A percentile compares a stretch with the other conserved stretches of the same genome.
Conservation (phyloP, 106 monocot species). For the Dioscorea dumetorum region DNA sequence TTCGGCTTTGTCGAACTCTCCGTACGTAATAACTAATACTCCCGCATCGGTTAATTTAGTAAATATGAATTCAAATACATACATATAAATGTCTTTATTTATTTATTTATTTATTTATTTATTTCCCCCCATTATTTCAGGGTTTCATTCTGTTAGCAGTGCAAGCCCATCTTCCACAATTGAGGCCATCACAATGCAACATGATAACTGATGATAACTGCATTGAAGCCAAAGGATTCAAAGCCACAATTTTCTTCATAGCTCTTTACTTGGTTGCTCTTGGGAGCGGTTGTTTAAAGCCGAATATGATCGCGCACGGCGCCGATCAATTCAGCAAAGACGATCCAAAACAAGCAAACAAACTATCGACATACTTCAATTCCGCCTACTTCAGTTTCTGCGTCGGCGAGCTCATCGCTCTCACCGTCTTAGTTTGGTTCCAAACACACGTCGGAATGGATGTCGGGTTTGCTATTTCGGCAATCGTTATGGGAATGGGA, state of each 20-base stretch:
- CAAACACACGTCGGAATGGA: conserved; percentile 70
- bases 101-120: neutral
- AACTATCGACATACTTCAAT: conserved; percentile 85
- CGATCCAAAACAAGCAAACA: conserved; percentile 43
- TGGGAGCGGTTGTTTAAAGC: conserved; percentile 77
- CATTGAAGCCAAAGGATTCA: conserved; percentile 48
- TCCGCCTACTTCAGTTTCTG: conserved; percentile 83
- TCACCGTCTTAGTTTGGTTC: conserved; percentile 67
- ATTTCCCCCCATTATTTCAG: conserved; percentile 17
- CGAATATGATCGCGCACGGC: conserved; percentile 77
- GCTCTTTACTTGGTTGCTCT: conserved; percentile 76
- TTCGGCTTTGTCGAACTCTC: conserved; percentile 97
- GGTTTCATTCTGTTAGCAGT: conserved; percentile 70
- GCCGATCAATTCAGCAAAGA: conserved; percentile 62
- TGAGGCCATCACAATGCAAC: conserved; percentile 60
- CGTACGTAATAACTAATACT: conserved; percentile 29
- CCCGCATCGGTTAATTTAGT: too few relatives aligned
- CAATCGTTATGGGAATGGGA: conserved; percentile 49
- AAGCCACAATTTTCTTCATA: conserved; percentile 54
- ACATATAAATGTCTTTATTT: neutral
- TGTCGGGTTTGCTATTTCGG: conserved; percentile 54
- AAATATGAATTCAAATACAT: neutral
- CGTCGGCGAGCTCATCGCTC: conserved; percentile 59
- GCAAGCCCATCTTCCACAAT: conserved; percentile 72
- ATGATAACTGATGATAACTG: conserved; percentile 45